A percentile compares a stretch with the other conserved stretches of the same genome.
Evolutionary conservation across 2,329 filamentous ascomycete genomes (phyloP).

Genomic region (Aspergillus texensis): DNA sequence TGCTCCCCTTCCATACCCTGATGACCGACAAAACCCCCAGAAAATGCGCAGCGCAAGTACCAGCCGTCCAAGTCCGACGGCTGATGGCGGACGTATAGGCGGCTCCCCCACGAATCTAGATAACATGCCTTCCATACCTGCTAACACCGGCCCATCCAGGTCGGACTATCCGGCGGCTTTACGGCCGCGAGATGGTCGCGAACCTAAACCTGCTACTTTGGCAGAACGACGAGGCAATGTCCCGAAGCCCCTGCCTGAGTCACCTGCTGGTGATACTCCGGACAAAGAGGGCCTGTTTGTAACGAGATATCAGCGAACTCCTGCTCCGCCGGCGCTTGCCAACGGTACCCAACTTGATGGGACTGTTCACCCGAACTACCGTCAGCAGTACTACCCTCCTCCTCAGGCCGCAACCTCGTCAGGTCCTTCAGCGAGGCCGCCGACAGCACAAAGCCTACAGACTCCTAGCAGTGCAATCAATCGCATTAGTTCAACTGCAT

Average conservation of each 20-base stretch:
- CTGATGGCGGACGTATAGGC: conserved; percentile 23
- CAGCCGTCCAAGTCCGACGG: conserved; percentile 32
- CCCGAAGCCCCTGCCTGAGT: conserved; percentile 81
- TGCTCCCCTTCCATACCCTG: conserved; percentile 71
- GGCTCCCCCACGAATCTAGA: conserved; percentile 24
- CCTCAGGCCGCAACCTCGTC: conserved; percentile 39
- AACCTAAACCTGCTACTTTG: conserved; percentile 62
- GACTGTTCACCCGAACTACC: conserved; percentile 55
- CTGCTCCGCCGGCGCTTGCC: conserved; percentile 40
- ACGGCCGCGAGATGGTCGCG: conserved; percentile 50
- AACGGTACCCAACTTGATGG: conserved; percentile 27
- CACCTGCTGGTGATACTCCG: conserved; percentile 72
- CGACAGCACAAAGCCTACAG: conserved; percentile 43
- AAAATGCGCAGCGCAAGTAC: conserved; percentile 36
- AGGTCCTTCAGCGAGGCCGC: conserved; percentile 25
- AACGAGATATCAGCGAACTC: conserved; percentile 52
- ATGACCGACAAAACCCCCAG: conserved; percentile 56
- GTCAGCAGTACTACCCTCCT: conserved; percentile 66
- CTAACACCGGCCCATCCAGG: conserved; percentile 31
- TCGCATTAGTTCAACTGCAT: conserved; percentile 77
- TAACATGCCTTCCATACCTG: conserved; percentile 29
- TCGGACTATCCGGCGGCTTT: conserved; percentile 45
- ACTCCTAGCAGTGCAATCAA: conserved; percentile 60
- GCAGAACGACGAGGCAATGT: conserved; percentile 76
- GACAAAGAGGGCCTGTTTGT: conserved; percentile 83